These are phyloP conservation scores for Fusarium xyrophilum DNA, from an alignment of 2,329 filamentous ascomycete genomes.

Conservation along the genomic window DNA sequence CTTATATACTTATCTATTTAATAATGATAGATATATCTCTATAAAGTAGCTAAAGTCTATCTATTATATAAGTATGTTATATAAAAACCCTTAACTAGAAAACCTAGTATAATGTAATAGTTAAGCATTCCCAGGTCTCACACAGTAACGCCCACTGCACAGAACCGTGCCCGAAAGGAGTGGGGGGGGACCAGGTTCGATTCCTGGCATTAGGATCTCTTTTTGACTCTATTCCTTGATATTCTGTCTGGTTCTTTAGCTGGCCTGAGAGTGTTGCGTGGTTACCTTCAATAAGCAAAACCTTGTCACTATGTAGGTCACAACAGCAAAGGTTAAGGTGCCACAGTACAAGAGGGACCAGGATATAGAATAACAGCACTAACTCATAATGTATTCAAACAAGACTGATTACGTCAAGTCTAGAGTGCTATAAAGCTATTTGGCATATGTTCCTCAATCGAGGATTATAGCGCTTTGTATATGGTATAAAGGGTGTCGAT, in stretches of 20 bases:
- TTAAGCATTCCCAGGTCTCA: background rate
- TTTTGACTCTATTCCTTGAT: background rate
- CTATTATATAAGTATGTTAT: background rate
- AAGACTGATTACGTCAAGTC: too few relatives aligned
- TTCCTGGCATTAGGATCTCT: background rate
- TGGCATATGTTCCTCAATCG: background rate
- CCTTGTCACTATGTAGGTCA: background rate
- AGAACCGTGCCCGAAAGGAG: background rate
- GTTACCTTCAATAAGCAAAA: background rate
- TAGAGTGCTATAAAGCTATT: background rate
- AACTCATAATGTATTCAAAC: accelerated
- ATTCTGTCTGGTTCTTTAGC: background rate
- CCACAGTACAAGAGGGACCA: background rate
- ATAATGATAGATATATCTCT: background rate
- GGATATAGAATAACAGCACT: background rate
- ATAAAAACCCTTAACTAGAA: background rate
- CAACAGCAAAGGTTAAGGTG: background rate
- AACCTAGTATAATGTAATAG: background rate
- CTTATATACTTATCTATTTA: background rate
- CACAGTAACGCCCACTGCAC: background rate
- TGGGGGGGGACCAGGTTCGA: background rate
- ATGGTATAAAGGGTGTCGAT: background rate
- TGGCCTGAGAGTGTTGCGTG: background rate
- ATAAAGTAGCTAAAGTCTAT: background rate
- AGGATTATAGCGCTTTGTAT: background rate